phyloP scores from a whole-genome alignment of 352 stramenopile genomes.

The Globisporangium nunn region DNA sequence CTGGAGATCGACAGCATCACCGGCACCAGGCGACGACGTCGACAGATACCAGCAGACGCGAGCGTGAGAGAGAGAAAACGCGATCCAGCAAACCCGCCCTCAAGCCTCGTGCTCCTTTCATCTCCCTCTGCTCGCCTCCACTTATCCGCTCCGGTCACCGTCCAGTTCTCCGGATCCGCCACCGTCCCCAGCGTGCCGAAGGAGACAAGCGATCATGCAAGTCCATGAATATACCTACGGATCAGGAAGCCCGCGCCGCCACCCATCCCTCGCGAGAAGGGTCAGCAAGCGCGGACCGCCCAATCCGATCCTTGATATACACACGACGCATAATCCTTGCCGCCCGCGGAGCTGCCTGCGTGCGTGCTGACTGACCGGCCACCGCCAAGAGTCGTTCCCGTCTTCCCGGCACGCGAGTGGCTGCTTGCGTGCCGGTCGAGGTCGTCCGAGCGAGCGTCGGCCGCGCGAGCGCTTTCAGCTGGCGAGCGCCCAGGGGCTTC shows the following conservation, averaged over 20 bases:
- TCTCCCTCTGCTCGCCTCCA: too few species aligned
- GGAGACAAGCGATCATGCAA: constrained; percentile 36
- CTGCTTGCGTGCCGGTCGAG: constrained; percentile 1
- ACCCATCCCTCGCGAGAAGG: background rate
- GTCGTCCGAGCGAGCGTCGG: constrained; percentile 7
- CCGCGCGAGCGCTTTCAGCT: constrained; percentile 4
- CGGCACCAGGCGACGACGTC: background rate
- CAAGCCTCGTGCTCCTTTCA: too few species aligned
- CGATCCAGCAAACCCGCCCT: too few species aligned
- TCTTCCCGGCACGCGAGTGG: constrained; percentile 8
- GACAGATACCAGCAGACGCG: background rate
- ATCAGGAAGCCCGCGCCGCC: constrained; percentile 20
- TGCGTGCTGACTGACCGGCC: constrained; percentile 2
- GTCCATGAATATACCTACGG: constrained; percentile 85
- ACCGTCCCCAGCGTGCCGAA: constrained; percentile 4
- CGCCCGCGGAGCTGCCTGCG: constrained; percentile 16
- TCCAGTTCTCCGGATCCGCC: background rate
- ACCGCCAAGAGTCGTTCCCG: constrained; percentile 12
- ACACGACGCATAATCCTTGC: constrained; percentile 43
- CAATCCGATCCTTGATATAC: constrained; percentile 87
- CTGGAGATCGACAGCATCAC: background rate
- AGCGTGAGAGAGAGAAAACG: background rate
- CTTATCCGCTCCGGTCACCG: background rate
- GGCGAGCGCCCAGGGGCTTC: background rate
- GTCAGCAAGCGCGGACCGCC: constrained; percentile 3